Base-by-base conservation (phyloP, 2,329 filamentous ascomycete genomes). In the Escovopsis sp. region DNA sequence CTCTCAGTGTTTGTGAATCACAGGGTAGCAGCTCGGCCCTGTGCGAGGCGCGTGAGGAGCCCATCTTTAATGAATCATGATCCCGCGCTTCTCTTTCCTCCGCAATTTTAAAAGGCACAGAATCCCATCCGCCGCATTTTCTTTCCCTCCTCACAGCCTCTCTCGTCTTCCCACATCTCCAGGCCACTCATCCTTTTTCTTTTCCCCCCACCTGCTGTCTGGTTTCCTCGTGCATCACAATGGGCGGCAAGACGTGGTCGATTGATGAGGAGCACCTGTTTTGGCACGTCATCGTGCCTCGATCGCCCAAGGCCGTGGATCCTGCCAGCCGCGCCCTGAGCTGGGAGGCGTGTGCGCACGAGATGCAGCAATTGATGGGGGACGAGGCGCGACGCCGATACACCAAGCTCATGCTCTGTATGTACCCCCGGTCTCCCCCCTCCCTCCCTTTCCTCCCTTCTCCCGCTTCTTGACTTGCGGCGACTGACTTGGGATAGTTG, bases 221-320 rank as follows among this genome's bases (percentile, higher is more conserved):
- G 18, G 26, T 36, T 30, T 28, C 36, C 39, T 33, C 15, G 15
- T 12, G 40, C 40, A 35, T 23, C 38, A 61, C 26, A 23, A 72
- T 75, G 70, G 69, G 65, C 5, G 70, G 69, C 23, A 72, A 65
- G 47, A 55, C 64, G 5, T 75, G 72, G 72, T 64, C 66, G 0
- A 44, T 44, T 0, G 53, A 61, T 1, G 72, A 75, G 46, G 72
- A 75, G 53, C 43, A 50, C 1, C 55, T 65, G 47, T 74, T 73
- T 50, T 75, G 71, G 72, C 54, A 54, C 8, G 47, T 49, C 3
- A 52, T 63, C 26, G 51, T 69, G 1, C 57, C 62, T 1, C 50
- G 54, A 6, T 68, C 65, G 0, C 52, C 56, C 2, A 63, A 60
- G 41, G 53, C 55, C 30, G 51, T 54, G 5, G 51, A 51, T 28